Evolutionary conservation across 2,329 filamentous ascomycete genomes (phyloP).

Genomic region (Aureobasidium sp.): DNA sequence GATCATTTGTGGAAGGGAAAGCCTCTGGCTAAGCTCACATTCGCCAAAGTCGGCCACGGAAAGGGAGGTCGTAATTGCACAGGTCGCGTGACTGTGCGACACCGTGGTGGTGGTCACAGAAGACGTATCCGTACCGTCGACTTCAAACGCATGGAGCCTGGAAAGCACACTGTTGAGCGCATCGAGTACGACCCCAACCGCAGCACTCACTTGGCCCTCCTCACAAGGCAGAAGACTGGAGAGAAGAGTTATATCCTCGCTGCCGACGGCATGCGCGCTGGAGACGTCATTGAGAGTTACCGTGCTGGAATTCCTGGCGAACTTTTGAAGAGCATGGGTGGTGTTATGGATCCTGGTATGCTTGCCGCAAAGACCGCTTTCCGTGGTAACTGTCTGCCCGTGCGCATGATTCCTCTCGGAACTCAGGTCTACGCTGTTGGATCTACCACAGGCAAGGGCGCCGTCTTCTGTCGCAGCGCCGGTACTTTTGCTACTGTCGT

Average conservation of each 20-base stretch:
- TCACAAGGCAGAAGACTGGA: conserved; percentile 65
- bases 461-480: conserved; percentile 89
- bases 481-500: conserved; percentile 86
- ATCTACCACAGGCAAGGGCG: conserved; percentile 59
- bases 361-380: conserved; percentile 89
- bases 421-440: conserved; percentile 88
- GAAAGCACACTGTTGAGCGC: conserved; percentile 80
- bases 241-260: conserved; percentile 86
- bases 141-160: conserved; percentile 69
- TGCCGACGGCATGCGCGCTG: conserved; percentile 86
- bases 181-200: conserved; percentile 95
- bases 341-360: conserved; percentile 87
- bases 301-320: conserved; percentile 79
- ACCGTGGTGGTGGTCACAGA: conserved; percentile 87
- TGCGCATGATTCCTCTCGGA: conserved; percentile 95
- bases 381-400: conserved; percentile 85
- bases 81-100: conserved; percentile 78
- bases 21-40: conserved; percentile 73
- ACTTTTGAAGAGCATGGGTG: conserved; percentile 85
- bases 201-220: conserved; percentile 82
- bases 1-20: conserved; percentile 95
- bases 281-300: conserved; percentile 89
- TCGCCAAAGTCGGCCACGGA: conserved; percentile 82
- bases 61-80: conserved; percentile 89
- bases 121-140: conserved; percentile 86